Conservation (phyloP, 1,139 yeast species). For the Blastobotrys indianensis region DNA sequence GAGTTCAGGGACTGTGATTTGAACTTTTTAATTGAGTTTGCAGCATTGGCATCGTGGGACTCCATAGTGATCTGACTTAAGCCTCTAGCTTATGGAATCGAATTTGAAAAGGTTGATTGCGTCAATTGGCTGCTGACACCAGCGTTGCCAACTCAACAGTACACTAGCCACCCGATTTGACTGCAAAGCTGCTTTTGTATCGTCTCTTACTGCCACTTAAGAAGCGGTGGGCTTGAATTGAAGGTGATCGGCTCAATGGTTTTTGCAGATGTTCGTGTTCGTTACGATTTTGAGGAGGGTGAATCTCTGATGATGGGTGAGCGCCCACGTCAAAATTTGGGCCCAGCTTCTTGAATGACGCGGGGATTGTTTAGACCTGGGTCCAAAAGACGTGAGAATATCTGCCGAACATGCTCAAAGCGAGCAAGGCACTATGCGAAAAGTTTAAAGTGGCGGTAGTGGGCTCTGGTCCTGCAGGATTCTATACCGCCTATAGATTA, state of each 20-base stretch:
- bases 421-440: neutral
- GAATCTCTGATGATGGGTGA: neutral
- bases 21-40: conserved; percentile 27
- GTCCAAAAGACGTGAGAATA: neutral
- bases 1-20: conserved; percentile 36
- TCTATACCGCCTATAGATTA: conserved; percentile 78
- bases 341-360: neutral
- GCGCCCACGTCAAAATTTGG: neutral
- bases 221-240: no score
- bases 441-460: conserved; percentile 56
- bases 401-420: neutral
- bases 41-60: conserved; percentile 1
- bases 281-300: no score
- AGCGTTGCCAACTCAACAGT: no score
- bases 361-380: neutral
- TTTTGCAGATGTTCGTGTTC: no score
- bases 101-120: neutral
- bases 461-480: conserved; percentile 97
- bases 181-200: no score
- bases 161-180: no score
- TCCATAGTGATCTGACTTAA: conserved; percentile 1
- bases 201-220: no score
- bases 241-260: no score
- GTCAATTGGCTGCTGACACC: no score
- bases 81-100: neutral